A percentile compares a stretch with the other conserved stretches of the same genome.
These are phyloP conservation scores for Aspergillus nanangensis DNA, from an alignment of 495 filamentous ascomycete genomes.

Conservation along the genomic window DNA sequence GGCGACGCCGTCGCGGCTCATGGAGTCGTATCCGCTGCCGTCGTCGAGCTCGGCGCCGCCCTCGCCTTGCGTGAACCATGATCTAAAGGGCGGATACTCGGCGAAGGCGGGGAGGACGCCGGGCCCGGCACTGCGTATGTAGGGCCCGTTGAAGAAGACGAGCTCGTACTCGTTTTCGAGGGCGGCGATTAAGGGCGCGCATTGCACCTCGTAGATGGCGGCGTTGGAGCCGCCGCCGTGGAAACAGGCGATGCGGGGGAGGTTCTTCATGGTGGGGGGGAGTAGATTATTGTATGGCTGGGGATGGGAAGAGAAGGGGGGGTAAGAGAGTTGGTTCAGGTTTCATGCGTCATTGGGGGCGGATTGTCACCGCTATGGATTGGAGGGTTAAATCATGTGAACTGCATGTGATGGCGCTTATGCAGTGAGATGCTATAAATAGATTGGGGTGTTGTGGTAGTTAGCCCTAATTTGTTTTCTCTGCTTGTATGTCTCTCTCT, in stretches of 20 bases:
- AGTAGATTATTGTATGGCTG: background rate
- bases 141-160: constrained; percentile 29
- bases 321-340: no score
- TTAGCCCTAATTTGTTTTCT: no score
- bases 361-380: no score
- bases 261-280: background rate
- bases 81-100: constrained; percentile 51
- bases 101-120: constrained; percentile 28
- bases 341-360: no score
- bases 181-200: constrained; percentile 12
- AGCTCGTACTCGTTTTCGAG: constrained; percentile 21
- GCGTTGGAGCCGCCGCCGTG: constrained; percentile 31
- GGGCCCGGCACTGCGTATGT: constrained; percentile 24
- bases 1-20: constrained; percentile 16
- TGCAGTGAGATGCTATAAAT: no score
- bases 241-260: constrained; percentile 32
- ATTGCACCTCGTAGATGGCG: constrained; percentile 25
- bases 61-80: constrained; percentile 46
- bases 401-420: no score
- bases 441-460: no score
- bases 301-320: no score
- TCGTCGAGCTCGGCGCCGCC: constrained; percentile 40
- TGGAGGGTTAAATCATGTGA: no score
- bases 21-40: constrained; percentile 15
- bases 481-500: no score